These are phyloP conservation scores for Camellia sinensis DNA, from an alignment of 148 eudicot genomes.

Conservation along the genomic window DNA sequence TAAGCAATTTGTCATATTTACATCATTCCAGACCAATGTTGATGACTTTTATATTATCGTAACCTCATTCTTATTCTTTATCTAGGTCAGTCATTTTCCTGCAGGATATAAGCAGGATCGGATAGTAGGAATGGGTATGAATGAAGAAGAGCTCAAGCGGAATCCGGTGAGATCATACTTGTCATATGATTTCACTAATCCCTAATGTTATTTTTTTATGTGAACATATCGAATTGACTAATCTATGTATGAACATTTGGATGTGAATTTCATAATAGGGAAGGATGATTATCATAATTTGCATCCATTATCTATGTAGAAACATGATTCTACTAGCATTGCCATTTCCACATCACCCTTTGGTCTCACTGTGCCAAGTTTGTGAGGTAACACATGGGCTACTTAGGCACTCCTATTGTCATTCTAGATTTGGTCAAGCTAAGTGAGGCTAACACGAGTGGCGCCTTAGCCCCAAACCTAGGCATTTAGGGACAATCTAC, in stretches of 20 bases:
- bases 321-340: too few species aligned
- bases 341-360: background rate
- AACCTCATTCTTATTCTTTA: slow-evolving; percentile 25
- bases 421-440: too few species aligned
- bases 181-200: background rate
- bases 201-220: background rate
- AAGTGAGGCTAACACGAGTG: too few species aligned
- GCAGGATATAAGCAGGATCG: slow-evolving; percentile 82
- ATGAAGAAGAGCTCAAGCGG: slow-evolving; percentile 83
- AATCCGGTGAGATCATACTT: slow-evolving; percentile 56
- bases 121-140: slow-evolving; percentile 90
- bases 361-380: too few species aligned
- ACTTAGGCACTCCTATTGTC: too few species aligned
- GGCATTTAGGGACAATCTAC: too few species aligned
- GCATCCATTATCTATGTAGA: background rate
- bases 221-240: background rate
- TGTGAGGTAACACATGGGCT: too few species aligned
- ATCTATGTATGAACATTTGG: background rate
- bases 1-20: slow-evolving; percentile 28
- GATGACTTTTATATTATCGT: background rate
- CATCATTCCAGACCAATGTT: background rate
- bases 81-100: slow-evolving; percentile 97
- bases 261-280: background rate
- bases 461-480: too few species aligned
- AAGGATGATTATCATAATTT: background rate